phyloP scores from a whole-genome alignment of 805 yeast genomes.

The Suhomyces sp. region DNA sequence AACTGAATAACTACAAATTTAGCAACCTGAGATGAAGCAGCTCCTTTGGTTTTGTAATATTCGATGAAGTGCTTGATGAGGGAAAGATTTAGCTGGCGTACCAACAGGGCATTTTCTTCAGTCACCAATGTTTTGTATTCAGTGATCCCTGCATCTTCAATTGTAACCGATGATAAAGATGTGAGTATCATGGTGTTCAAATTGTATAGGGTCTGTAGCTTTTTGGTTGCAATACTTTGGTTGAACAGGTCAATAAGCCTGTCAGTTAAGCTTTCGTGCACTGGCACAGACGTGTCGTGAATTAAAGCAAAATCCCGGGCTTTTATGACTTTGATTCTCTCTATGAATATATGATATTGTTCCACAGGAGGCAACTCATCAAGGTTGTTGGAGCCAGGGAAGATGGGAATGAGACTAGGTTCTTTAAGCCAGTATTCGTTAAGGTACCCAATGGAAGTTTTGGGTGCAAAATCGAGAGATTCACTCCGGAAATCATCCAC shows the following conservation, averaged over 20 bases:
- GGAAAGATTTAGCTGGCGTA: not conserved
- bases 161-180: conserved; percentile 10
- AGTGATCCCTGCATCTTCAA: not conserved
- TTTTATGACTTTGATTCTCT: conserved; percentile 16
- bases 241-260: conserved; percentile 15
- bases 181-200: conserved; percentile 20
- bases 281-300: not conserved
- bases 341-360: conserved; percentile 10
- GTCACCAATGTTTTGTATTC: not conserved
- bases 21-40: conserved; percentile 15
- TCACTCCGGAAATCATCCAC: conserved; percentile 7
- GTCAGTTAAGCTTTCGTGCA: not conserved
- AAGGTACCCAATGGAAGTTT: conserved; percentile 24
- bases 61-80: conserved; percentile 15
- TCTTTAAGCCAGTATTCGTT: conserved; percentile 21
- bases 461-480: not conserved
- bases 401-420: conserved; percentile 17
- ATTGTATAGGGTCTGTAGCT: conserved; percentile 20
- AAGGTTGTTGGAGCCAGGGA: conserved; percentile 12
- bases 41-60: not conserved
- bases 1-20: conserved; percentile 20
- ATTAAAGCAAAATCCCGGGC: not conserved
- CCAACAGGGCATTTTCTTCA: conserved; percentile 19
- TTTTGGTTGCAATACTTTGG: conserved; percentile 13
- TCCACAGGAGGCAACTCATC: conserved; percentile 2